These are phyloP conservation scores for Sphenostylis stenocarpa DNA, from an alignment of 306 rosid species.

Conservation along the genomic window DNA sequence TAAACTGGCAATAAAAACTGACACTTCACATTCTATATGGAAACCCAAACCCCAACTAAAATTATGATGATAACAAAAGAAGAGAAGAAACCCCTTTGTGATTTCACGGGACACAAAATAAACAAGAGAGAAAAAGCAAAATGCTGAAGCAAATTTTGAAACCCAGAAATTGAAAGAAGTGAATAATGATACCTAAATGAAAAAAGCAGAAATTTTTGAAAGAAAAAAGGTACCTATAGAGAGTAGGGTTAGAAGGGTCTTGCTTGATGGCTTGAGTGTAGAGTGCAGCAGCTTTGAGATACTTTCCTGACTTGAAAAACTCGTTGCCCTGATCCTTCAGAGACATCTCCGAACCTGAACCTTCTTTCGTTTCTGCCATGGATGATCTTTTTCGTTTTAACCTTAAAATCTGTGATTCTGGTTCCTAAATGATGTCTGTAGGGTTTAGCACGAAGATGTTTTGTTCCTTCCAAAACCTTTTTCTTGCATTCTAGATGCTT, in stretches of 20 bases:
- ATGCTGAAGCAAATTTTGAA: conserved; percentile 15
- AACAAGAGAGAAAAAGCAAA: neutral
- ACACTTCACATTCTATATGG: neutral
- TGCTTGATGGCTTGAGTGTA: conserved; percentile 97
- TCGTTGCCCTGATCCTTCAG: conserved; percentile 93
- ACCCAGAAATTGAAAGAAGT: neutral
- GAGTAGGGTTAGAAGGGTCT: conserved; percentile 86
- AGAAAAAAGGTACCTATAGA: conserved; percentile 64
- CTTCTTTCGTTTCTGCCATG: conserved; percentile 64
- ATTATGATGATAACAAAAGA: neutral
- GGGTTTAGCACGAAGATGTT: conserved; percentile 22
- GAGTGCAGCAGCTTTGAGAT: conserved; percentile 90
- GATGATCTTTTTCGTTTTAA: neutral
- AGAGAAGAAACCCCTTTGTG: neutral
- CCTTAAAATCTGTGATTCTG: neutral
- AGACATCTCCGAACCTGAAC: conserved; percentile 49
- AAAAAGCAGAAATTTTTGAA: neutral
- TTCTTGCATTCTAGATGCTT: neutral
- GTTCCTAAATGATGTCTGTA: neutral
- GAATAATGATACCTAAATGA: neutral
- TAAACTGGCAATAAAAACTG: neutral
- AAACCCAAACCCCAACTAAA: conserved; percentile 1
- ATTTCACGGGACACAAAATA: neutral
- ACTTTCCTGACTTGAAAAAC: conserved; percentile 87
- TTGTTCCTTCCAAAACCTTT: conserved; percentile 16